Conservation (phyloP, 2,329 filamentous ascomycete genomes). For the Trichophyton schoenleinii region DNA sequence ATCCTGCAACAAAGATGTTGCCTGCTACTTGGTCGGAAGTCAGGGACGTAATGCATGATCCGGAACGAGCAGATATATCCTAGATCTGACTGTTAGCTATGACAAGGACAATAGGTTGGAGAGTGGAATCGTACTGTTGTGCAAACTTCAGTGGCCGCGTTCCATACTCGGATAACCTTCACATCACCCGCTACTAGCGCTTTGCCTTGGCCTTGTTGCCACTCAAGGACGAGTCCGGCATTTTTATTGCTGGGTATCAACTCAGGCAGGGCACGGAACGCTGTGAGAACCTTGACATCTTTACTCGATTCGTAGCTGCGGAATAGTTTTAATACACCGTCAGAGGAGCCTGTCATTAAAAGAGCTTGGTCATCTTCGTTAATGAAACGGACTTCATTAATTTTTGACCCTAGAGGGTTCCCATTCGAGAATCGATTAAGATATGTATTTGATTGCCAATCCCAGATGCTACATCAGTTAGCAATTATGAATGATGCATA, state of each 20-base stretch:
- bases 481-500: neutral
- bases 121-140: slow-evolving; percentile 46
- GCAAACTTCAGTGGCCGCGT: slow-evolving; percentile 84
- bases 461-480: slow-evolving; percentile 54
- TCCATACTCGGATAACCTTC: slow-evolving; percentile 91
- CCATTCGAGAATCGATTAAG: slow-evolving; percentile 85
- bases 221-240: slow-evolving; percentile 92
- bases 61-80: slow-evolving; percentile 89
- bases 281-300: slow-evolving; percentile 71
- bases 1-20: slow-evolving; percentile 89
- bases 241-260: slow-evolving; percentile 90
- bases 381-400: slow-evolving; percentile 92
- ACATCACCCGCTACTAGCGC: slow-evolving; percentile 94
- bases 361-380: slow-evolving; percentile 96
- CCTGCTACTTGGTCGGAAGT: slow-evolving; percentile 97
- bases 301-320: slow-evolving; percentile 72
- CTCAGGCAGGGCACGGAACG: slow-evolving; percentile 85
- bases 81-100: slow-evolving; percentile 17
- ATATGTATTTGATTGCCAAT: slow-evolving; percentile 67
- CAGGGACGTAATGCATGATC: slow-evolving; percentile 87
- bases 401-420: slow-evolving; percentile 79
- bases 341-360: slow-evolving; percentile 86
- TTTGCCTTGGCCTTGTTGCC: slow-evolving; percentile 94
- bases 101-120: neutral
- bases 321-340: slow-evolving; percentile 88